These are phyloP conservation scores for Friedmanniomyces endolithicus DNA, from an alignment of 495 filamentous ascomycete genomes.

Conservation along the genomic window DNA sequence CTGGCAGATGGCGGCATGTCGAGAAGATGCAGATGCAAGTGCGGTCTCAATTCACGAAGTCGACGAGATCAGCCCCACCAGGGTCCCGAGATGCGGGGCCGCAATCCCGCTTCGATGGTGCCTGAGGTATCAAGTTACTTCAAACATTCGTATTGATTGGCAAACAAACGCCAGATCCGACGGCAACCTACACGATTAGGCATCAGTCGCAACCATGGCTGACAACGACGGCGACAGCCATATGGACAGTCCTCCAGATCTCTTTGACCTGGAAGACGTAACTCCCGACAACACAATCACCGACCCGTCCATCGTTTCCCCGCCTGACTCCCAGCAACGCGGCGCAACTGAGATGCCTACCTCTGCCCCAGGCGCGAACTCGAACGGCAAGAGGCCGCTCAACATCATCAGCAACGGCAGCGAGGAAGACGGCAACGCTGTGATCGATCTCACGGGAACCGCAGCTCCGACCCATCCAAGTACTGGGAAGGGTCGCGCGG, in stretches of 20 bases:
- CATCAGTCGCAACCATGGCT: constrained; percentile 1
- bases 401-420: constrained; percentile 17
- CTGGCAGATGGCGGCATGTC: no score
- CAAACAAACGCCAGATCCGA: background rate
- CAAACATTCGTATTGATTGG: no score
- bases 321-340: constrained; percentile 40
- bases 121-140: no score
- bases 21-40: background rate
- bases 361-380: constrained; percentile 18
- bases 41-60: background rate
- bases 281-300: constrained; percentile 13
- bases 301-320: constrained; percentile 32
- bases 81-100: background rate
- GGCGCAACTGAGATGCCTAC: constrained; percentile 16
- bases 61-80: background rate
- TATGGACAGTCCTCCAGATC: constrained; percentile 42
- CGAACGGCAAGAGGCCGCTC: constrained; percentile 26
- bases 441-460: background rate
- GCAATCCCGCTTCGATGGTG: background rate
- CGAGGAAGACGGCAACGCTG: background rate
- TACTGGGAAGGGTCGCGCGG: background rate
- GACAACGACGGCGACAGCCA: constrained; percentile 16
- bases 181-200: background rate
- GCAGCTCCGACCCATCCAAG: background rate
- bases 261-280: constrained; percentile 27